Base-by-base conservation (phyloP, 169 alveolate genomes). In the Babesia ovata region DNA sequence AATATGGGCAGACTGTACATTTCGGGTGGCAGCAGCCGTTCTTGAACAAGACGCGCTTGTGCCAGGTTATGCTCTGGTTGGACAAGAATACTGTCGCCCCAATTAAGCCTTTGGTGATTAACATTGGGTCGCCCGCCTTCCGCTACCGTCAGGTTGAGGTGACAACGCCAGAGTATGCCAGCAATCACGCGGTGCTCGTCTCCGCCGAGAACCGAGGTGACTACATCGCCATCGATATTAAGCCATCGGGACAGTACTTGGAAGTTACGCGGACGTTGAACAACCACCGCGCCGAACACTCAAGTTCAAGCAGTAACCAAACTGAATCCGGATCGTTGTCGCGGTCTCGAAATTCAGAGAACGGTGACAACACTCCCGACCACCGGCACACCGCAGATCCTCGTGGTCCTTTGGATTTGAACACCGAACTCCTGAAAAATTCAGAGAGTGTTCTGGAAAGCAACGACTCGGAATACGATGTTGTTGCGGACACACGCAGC, bases 21-120 rank as follows among this genome's bases (percentile, higher is more conserved):
- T 86, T 91, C 54, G 96, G 96, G 11, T 92, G 96, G 96, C 92
- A 92, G 12, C 87, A 90, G 62, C 96, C 96, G 17, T 92, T 90
- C 76, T 74, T 90, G 42, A 86, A 86, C 81, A 70, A 90, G 29
- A 72, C 96, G 24, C 42, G 93, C 58, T 76, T 89, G 54, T 83
- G 88, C 24, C 92, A 79, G 61, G 75, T 92, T 24, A 88, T 90
- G 76, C 75, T 92, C 39, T 91, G 91, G 84, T 72, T 92, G 1
- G 93, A 92, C 77, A 88, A 87, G 75, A 83, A 82, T 77, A 86
- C 90, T 21, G 91, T 86, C 56, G 92, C 92, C 16, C 94, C 96
- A n/a, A 85, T 72, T 61, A 76, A 85, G 29, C 94, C 96, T 17
- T 84, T 92, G 21, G 85, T 87, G 58, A 76, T 92, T 69, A 91